phyloP scores from a whole-genome alignment of 2,329 filamentous ascomycete species.

The Diplodia mutila region DNA sequence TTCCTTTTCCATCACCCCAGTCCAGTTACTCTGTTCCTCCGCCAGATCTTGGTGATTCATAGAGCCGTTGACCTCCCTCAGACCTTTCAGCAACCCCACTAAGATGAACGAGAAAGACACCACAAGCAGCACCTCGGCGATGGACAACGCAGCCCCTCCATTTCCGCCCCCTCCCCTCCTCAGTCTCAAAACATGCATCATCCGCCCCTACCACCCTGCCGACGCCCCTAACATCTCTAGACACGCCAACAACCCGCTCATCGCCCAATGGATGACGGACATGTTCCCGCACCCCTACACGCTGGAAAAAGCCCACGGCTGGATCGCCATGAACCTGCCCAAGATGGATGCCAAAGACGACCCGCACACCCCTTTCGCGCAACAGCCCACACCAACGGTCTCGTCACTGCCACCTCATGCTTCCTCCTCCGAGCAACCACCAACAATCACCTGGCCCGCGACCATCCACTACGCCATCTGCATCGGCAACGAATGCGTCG shows the following conservation, averaged over 20 bases:
- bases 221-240: slow-evolving; percentile 36
- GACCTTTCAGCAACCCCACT: neutral
- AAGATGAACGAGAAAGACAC: neutral
- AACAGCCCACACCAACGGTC: slow-evolving; percentile 28
- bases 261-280: slow-evolving; percentile 44
- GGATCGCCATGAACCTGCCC: slow-evolving; percentile 41
- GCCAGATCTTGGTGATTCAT: neutral
- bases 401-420: neutral
- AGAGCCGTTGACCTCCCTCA: neutral
- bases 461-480: slow-evolving; percentile 20
- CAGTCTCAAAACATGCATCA: slow-evolving; percentile 34
- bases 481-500: slow-evolving; percentile 36
- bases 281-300: slow-evolving; percentile 48
- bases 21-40: neutral
- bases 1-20: neutral
- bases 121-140: neutral
- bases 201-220: slow-evolving; percentile 39
- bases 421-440: neutral
- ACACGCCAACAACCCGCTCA: slow-evolving; percentile 37
- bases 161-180: slow-evolving; percentile 38
- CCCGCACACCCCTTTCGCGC: neutral
- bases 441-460: neutral
- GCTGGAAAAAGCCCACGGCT: slow-evolving; percentile 35
- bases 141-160: neutral
- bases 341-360: slow-evolving; percentile 2